phyloP scores from a whole-genome alignment of 371 early-diverging fungal genomes.

The Actinomucor elegans region DNA sequence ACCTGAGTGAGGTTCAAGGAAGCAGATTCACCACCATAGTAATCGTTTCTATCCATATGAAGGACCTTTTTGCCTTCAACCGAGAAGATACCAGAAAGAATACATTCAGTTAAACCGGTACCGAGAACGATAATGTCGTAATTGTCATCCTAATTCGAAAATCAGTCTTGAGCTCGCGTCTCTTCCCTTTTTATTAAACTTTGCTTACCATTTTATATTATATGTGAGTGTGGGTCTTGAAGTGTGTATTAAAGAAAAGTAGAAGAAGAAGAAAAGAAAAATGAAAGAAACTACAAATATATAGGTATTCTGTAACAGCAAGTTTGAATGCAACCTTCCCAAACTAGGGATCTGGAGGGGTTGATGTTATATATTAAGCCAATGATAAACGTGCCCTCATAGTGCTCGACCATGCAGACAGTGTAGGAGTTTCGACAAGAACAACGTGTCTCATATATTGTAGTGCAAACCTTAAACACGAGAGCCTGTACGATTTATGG shows the following conservation, averaged over 20 bases:
- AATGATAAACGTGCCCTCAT: slow-evolving; percentile 18
- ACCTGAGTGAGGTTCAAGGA: slow-evolving; percentile 93
- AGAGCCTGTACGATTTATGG: slow-evolving; percentile 17
- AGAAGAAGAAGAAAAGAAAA: slow-evolving; percentile 7
- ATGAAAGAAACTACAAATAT: slow-evolving; percentile 2
- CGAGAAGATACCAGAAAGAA: slow-evolving; percentile 97
- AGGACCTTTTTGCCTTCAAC: slow-evolving; percentile 98
- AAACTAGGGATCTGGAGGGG: slow-evolving; percentile 16
- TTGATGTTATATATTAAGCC: slow-evolving; percentile 17
- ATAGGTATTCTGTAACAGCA: background rate
- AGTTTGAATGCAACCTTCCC: slow-evolving; percentile 15
- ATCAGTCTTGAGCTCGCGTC: too few relatives aligned
- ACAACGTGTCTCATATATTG: slow-evolving; percentile 12
- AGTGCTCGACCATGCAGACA: background rate
- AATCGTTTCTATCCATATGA: slow-evolving; percentile 98
- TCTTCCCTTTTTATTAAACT: background rate
- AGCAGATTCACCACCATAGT: slow-evolving; percentile 98
- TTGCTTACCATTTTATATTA: slow-evolving; percentile 17
- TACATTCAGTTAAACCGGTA: slow-evolving; percentile 99
- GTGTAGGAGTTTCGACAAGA: slow-evolving; percentile 1
- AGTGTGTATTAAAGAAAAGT: background rate
- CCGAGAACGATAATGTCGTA: slow-evolving; percentile 98
- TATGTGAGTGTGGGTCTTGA: background rate
- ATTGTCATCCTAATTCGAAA: slow-evolving; percentile 79
- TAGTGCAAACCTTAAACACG: slow-evolving; percentile 6